These are phyloP conservation scores for Candida golubevii DNA, from an alignment of 805 yeast species.

Conservation along the genomic window DNA sequence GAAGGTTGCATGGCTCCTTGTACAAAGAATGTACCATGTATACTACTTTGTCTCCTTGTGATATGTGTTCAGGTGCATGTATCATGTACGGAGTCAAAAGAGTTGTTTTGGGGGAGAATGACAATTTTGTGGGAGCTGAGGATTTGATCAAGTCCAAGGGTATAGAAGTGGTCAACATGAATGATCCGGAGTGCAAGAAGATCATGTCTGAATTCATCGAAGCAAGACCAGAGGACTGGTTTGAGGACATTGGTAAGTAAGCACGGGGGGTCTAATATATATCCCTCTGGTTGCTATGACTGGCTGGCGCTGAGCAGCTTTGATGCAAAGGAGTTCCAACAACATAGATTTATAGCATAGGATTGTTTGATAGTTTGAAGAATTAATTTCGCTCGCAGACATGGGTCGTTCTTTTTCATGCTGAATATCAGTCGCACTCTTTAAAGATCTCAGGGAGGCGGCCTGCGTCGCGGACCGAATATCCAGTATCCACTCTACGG, in stretches of 20 bases:
- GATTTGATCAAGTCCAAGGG: slow-evolving; percentile 63
- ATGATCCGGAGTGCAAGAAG: slow-evolving; percentile 58
- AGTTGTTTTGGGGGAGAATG: slow-evolving; percentile 86
- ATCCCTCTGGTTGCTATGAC: too few species aligned
- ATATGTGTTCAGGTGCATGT: slow-evolving; percentile 95
- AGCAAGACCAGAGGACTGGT: slow-evolving; percentile 76
- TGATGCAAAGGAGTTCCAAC: too few species aligned
- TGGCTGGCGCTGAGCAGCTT: too few species aligned
- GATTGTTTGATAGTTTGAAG: too few species aligned
- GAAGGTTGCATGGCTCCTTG: slow-evolving; percentile 73
- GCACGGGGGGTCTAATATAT: too few species aligned
- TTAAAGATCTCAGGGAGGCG: too few species aligned
- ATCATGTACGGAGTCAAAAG: slow-evolving; percentile 83
- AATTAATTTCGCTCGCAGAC: too few species aligned
- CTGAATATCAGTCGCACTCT: too few species aligned
- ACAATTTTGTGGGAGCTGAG: slow-evolving; percentile 80
- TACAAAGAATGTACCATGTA: slow-evolving; percentile 87
- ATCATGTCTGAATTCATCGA: slow-evolving; percentile 75
- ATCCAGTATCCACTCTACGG: too few species aligned
- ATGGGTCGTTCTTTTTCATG: too few species aligned
- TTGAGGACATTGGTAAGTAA: slow-evolving; percentile 68
- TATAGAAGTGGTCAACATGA: slow-evolving; percentile 61
- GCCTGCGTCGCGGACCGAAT: too few species aligned
- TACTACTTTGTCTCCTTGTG: slow-evolving; percentile 89
- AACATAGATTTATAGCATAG: too few species aligned